Evolutionary conservation across 805 yeast genomes (phyloP).

Genomic region (Zygotorulaspora danielsina): DNA sequence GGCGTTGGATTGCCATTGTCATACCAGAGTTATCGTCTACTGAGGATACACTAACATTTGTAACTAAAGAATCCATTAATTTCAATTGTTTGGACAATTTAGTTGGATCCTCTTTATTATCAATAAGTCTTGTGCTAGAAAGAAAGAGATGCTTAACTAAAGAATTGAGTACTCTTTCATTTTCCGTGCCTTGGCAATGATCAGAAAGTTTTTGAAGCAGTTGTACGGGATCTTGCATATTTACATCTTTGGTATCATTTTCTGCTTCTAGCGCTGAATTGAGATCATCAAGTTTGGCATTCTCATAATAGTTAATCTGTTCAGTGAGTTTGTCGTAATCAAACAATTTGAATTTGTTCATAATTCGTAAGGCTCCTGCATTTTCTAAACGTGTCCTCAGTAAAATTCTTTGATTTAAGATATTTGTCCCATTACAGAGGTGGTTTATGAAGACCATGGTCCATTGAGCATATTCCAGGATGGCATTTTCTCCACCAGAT

Average conservation of each 20-base stretch:
- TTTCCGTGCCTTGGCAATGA: slow-evolving; percentile 54
- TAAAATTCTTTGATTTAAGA: slow-evolving; percentile 32
- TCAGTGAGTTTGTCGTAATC: slow-evolving; percentile 60
- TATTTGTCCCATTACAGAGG: slow-evolving; percentile 28
- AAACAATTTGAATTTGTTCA: slow-evolving; percentile 48
- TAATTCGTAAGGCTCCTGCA: slow-evolving; percentile 30
- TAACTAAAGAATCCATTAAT: slow-evolving; percentile 66
- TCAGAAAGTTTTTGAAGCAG: slow-evolving; percentile 48
- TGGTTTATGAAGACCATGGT: slow-evolving; percentile 33
- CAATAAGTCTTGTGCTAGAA: slow-evolving; percentile 28
- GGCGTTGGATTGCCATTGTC: slow-evolving; percentile 74
- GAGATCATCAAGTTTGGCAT: slow-evolving; percentile 36
- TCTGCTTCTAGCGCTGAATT: slow-evolving; percentile 27
- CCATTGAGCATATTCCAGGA: slow-evolving; percentile 34
- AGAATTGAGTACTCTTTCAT: slow-evolving; percentile 46
- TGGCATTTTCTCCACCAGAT: slow-evolving; percentile 41
- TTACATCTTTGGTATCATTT: slow-evolving; percentile 38
- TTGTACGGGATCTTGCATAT: slow-evolving; percentile 58
- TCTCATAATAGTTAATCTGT: slow-evolving; percentile 61
- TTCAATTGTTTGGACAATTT: slow-evolving; percentile 38
- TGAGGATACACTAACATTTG: slow-evolving; percentile 55
- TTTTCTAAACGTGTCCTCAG: slow-evolving; percentile 33
- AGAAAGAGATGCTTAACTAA: slow-evolving; percentile 39
- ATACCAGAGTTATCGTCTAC: slow-evolving; percentile 58
- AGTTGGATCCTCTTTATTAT: slow-evolving; percentile 26